Conservation (phyloP, 2,329 filamentous ascomycete species). For the Akanthomyces uredinophilus region DNA sequence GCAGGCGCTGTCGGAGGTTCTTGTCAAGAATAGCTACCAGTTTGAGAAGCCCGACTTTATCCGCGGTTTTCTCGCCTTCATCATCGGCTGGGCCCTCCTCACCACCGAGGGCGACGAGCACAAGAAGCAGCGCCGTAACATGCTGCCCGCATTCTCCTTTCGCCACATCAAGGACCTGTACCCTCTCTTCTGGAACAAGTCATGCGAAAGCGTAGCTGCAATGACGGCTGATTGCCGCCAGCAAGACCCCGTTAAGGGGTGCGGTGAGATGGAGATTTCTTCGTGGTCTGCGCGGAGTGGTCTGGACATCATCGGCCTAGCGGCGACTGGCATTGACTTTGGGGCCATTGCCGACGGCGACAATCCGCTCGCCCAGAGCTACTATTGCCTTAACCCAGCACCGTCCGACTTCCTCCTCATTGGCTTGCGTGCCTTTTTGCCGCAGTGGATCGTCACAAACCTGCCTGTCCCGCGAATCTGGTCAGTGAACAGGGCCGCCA, state of each 20-base stretch:
- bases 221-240: conserved; percentile 9
- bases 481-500: too few species aligned
- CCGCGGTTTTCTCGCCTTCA: conserved; percentile 72
- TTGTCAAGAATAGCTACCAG: conserved; percentile 60
- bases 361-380: conserved; percentile 31
- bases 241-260: not conserved
- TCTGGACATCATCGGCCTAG: conserved; percentile 31
- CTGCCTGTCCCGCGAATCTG: conserved; percentile 14
- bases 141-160: conserved; percentile 28
- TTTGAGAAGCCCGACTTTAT: conserved; percentile 52
- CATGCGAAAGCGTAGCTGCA: conserved; percentile 19
- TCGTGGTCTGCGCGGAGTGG: conserved; percentile 22
- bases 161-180: conserved; percentile 29
- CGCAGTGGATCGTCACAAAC: not conserved
- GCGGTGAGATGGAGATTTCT: conserved; percentile 18
- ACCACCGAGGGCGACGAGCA: conserved; percentile 29
- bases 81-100: conserved; percentile 58
- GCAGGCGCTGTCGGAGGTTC: conserved; percentile 58
- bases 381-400: conserved; percentile 21
- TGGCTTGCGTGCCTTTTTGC: conserved; percentile 8
- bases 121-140: conserved; percentile 26
- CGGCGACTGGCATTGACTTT: conserved; percentile 29
- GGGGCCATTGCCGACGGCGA: conserved; percentile 27
- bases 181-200: conserved; percentile 29
- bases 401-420: conserved; percentile 8